Evolutionary conservation across 129 eudicot species (phyloP).

Genomic region (Chrysanthemum makinoi): DNA sequence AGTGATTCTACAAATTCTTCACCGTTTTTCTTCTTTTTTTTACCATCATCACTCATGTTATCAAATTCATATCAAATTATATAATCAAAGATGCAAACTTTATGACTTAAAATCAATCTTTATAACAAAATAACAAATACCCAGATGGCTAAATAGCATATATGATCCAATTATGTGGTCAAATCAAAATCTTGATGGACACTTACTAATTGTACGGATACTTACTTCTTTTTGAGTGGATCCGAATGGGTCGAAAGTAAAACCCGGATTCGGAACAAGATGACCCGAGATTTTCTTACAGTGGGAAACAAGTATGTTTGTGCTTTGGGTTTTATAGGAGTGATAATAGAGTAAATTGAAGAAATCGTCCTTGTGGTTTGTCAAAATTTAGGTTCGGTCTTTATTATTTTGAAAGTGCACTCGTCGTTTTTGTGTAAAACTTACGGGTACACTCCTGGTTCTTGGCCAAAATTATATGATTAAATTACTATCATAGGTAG

Average conservation of each 20-base stretch:
- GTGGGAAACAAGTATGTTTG: neutral
- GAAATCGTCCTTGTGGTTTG: too few relatives aligned
- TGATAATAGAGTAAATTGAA: too few relatives aligned
- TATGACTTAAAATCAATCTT: slow-evolving; percentile 16
- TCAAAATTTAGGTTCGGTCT: too few relatives aligned
- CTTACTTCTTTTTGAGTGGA: too few relatives aligned
- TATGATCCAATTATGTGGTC: neutral
- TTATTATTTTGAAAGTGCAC: too few relatives aligned
- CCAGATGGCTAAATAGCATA: neutral
- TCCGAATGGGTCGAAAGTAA: neutral
- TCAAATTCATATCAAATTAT: slow-evolving; percentile 44
- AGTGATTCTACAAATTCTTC: slow-evolving; percentile 51
- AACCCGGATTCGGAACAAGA: neutral
- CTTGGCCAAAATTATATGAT: too few relatives aligned
- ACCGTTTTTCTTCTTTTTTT: slow-evolving; percentile 16
- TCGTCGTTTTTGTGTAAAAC: too few relatives aligned
- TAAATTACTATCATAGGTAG: too few relatives aligned
- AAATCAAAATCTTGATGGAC: neutral
- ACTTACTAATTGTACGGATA: too few relatives aligned
- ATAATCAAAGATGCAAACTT: too few relatives aligned
- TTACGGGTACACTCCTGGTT: too few relatives aligned
- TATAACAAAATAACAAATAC: neutral
- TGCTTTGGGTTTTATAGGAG: neutral
- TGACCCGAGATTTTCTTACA: neutral
- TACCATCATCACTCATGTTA: slow-evolving; percentile 75